Evolutionary conservation across 352 stramenopile genomes (phyloP).

Genomic region (Poterioochromonas sp.): DNA sequence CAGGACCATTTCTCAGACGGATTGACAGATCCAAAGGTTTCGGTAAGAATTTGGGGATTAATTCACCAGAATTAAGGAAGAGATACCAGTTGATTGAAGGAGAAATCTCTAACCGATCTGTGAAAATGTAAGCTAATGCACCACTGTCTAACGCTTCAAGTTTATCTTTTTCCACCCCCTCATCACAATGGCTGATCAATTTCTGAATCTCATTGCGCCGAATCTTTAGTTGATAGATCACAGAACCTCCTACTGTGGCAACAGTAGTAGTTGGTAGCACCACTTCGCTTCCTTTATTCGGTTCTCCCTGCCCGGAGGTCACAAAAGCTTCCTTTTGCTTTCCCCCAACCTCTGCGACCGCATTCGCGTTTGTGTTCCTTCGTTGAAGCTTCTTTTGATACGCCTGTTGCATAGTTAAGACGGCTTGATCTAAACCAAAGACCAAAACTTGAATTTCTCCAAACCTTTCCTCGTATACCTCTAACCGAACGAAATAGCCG

Average conservation of each 20-base stretch:
- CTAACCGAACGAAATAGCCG: background rate
- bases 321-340: background rate
- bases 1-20: background rate
- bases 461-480: slow-evolving; percentile 25
- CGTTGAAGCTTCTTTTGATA: background rate
- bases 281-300: no score
- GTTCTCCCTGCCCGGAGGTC: background rate
- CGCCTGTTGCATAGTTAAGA: background rate
- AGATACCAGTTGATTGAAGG: background rate
- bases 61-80: background rate
- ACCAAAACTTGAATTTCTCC: background rate
- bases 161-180: background rate
- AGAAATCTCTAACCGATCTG: background rate
- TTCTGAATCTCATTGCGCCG: background rate
- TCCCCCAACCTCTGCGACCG: background rate
- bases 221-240: background rate
- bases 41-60: no score
- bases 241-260: background rate
- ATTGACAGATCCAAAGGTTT: no score
- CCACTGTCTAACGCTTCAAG: background rate
- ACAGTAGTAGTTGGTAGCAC: background rate
- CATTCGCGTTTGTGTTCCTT: background rate
- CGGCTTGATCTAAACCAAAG: background rate
- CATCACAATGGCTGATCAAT: background rate
- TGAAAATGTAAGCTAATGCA: slow-evolving; percentile 2